Base-by-base conservation (phyloP, 1,284 basidiomycete genomes). In the Microbotryum lychnidis-dioicae region DNA sequence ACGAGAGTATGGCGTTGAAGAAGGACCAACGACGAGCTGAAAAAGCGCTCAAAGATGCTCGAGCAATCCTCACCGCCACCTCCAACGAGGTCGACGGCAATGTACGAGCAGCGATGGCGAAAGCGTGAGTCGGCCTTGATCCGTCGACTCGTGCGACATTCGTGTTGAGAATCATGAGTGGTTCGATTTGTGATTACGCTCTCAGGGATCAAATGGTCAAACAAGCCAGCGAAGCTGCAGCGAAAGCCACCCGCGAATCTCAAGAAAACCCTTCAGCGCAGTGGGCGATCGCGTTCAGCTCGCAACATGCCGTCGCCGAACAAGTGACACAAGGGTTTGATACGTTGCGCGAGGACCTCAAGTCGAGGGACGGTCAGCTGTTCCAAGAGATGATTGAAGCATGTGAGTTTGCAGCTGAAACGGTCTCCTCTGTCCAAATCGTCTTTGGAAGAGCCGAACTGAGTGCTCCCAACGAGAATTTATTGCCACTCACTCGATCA, bases 21-120 rank as follows among this genome's bases (percentile, higher is more conserved):
- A 58, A 55, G 45, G 50, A 52, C 8, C 46, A 57, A n/a, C 37
- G 48, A 8, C 29, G 50, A 37, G 21, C n/a, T 2, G 48, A 31
- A 18, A 56, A 58, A 49, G 16, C 52, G 6, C 51, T 50, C 33
- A 44, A 37, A 46, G 44, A 64, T 49, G 14, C 54, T n/a, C 16
- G 55, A 20, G 49, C 33, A 6, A 16, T 50, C 12, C 52, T 64
- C 20, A 21, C 23, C 20, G 31, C 25, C n/a, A 53, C 51, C n/a
- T 25, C 18, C n/a, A 14, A 31, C 23, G 25, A 53, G n/a, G 51
- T 33, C 21, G 51, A 53, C n/a, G 3, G 51, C 27, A 31, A 53
- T 12, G 12, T 33, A 31, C 51, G 51, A 25, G 25, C 14, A n/a
- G 31, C 10, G n/a, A 25, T 53, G 27, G 51, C 23, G 16, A 33